Base-by-base conservation (phyloP, 768 basidiomycete genomes). In the Termitomyces sp. region DNA sequence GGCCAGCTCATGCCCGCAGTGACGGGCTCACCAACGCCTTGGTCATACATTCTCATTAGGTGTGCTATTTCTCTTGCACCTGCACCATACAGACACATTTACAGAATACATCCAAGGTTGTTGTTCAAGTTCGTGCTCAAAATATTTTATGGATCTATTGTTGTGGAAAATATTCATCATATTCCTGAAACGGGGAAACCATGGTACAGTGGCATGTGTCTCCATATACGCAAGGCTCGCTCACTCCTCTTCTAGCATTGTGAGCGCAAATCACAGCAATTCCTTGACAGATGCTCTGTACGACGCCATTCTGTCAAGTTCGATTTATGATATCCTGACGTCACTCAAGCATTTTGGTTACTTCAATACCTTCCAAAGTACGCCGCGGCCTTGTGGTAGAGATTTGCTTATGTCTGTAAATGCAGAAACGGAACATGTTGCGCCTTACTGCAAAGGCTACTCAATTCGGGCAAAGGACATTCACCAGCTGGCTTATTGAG, bases 401-500 rank as follows among this genome's bases (percentile, higher is more conserved):
- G 18, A 9, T 55, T 23, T 13, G 10, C 48, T 28, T 16, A 32
- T 26, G 16, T 10, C 16, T n/a, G 20, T 1, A 40, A 10, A 2
- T 53, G 5, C 67, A 91, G 89, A 82, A 78, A 63, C 88, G 93
- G 33, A 86, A 87, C 64, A 84, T 93, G 79, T 72, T 95, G 5
- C 86, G 93, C 13, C 74, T 95, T 44, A 95, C 93, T 0, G 93
- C 93, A 12, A 95, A 95, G 68, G 82, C 91, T 43, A 91, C 93
- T 0, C 88, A 89, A 64, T 95, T 95, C 66, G 90, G 91, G 3
- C 85, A 80, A 46, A 82, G 71, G 63, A 95, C 91, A 3, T 92
- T 95, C 70, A 92, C 89, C 8, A 91, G 88, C 62, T 94, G 93
- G 93, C 79, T 95, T 20, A 92, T 95, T 52, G 91, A 94, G 70